phyloP scores from a whole-genome alignment of 2,329 filamentous ascomycete genomes.

The Cercospora citrullina region DNA sequence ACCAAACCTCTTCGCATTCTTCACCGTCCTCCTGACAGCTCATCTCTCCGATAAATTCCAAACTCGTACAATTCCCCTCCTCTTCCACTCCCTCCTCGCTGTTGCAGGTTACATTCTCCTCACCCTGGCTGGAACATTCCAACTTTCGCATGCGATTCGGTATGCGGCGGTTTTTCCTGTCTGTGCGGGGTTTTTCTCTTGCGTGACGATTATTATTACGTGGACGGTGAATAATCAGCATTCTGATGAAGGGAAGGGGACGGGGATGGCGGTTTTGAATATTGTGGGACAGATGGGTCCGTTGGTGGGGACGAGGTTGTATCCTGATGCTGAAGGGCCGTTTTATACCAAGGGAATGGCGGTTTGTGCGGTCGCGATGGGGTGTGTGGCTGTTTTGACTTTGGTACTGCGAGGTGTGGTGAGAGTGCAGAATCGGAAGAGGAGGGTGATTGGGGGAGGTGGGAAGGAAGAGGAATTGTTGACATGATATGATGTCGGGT shows the following conservation, averaged over 20 bases:
- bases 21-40: slow-evolving; percentile 69
- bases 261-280: slow-evolving; percentile 78
- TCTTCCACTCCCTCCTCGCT: slow-evolving; percentile 68
- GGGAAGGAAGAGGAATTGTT: background rate
- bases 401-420: slow-evolving; percentile 46
- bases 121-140: slow-evolving; percentile 45
- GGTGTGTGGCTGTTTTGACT: slow-evolving; percentile 47
- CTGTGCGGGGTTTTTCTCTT: slow-evolving; percentile 76
- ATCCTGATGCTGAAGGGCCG: slow-evolving; percentile 53
- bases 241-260: slow-evolving; percentile 67
- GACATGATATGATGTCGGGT: background rate
- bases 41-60: slow-evolving; percentile 67
- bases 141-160: slow-evolving; percentile 46
- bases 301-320: slow-evolving; percentile 56
- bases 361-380: slow-evolving; percentile 54
- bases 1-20: slow-evolving; percentile 75
- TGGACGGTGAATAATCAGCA: slow-evolving; percentile 88
- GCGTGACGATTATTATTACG: slow-evolving; percentile 79
- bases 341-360: slow-evolving; percentile 53
- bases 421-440: slow-evolving; percentile 37
- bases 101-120: slow-evolving; percentile 51
- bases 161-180: slow-evolving; percentile 80
- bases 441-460: background rate
- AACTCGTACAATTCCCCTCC: slow-evolving; percentile 65
- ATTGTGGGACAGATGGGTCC: slow-evolving; percentile 79